Evolutionary conservation across 805 yeast species (phyloP), one percentile per base, ranked within the genome.

Genomic region (Pichia nanzhaoensis): DNA sequence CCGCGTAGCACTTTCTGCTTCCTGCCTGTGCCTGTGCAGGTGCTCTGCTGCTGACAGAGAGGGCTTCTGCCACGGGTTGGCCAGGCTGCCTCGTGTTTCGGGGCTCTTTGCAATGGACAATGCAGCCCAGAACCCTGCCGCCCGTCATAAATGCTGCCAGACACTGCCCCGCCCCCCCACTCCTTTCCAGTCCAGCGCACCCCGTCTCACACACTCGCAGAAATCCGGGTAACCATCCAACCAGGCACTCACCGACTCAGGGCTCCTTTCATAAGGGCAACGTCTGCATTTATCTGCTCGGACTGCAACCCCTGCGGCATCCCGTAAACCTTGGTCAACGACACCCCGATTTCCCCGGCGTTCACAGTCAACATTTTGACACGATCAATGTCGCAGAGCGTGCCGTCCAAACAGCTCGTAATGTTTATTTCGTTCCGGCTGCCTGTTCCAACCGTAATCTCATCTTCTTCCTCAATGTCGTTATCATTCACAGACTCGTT

Each of bases 241-340:
- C 14, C 33, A 8, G 28, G 28, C 10, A 7, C 28, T 24, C 10
- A 7, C 6, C 28, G n/a, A 24, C 28, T 24, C 28, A 7, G 10
- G 6, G 6, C 9, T 7, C 10, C 10, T 37, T 47, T 39, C 35
- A 51, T 5, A 16, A 8, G 18, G 13, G 19, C 13, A 14, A 51
- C 17, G 31, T 48, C 55, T 3, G 30, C 16, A 5, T 46, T 48
- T 13, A 52, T 47, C 21, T 52, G 55, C 2, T 46, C 46, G 12
- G 24, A 30, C 13, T 32, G 30, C 12, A 52, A 38, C 7, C 55
- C 55, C 7, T 42, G 40, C 1, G 55, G 55, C 34, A 44, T 44
- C 14, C 44, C 42, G 14, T 51, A 52, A n/a, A 46, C 41, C 33
- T 42, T 49, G 1, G 55, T 52, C 22, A 43, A 51, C 13, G 34